Percentiles rank a stretch among this genome's conserved stretches.
Evolutionary conservation across 2,329 filamentous ascomycete species (phyloP).

Genomic region (Cytospora piceicola): DNA sequence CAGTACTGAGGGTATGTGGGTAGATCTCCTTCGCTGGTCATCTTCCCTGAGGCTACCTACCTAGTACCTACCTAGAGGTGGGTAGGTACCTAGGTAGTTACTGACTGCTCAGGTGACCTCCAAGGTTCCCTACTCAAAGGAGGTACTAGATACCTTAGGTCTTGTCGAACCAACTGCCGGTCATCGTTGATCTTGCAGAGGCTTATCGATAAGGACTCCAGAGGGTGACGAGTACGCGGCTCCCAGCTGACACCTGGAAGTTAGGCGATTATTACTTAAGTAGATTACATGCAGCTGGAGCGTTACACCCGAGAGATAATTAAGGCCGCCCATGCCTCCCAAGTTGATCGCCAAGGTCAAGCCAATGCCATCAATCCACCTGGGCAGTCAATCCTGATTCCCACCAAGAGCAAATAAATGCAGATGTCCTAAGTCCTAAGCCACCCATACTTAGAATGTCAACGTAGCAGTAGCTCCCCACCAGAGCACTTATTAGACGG

Average conservation of each 20-base stretch:
- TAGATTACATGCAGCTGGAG: neutral
- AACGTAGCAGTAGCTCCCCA: constrained; percentile 17
- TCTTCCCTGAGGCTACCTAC: neutral
- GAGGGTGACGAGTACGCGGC: neutral
- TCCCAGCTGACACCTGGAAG: too few species aligned
- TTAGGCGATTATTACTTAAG: too few species aligned
- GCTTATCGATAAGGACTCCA: neutral
- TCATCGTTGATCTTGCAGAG: too few species aligned
- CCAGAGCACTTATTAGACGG: too few species aligned
- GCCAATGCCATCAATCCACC: neutral
- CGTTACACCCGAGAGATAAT: constrained; percentile 1
- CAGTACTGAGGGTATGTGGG: constrained; percentile 64
- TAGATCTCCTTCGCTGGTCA: constrained; percentile 19
- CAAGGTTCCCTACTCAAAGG: neutral
- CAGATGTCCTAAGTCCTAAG: neutral
- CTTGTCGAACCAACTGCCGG: too few species aligned
- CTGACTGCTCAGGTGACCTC: too few species aligned
- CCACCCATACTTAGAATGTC: constrained; percentile 6
- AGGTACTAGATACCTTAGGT: neutral
- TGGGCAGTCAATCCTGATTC: neutral
- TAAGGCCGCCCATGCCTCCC: constrained; percentile 26
- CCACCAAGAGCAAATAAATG: neutral
- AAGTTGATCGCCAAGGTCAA: constrained; percentile 15
- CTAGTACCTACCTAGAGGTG: too few species aligned
- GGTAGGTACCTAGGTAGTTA: too few species aligned